Conservation (phyloP, 179 eudicot species). For the Silene vulgaris region DNA sequence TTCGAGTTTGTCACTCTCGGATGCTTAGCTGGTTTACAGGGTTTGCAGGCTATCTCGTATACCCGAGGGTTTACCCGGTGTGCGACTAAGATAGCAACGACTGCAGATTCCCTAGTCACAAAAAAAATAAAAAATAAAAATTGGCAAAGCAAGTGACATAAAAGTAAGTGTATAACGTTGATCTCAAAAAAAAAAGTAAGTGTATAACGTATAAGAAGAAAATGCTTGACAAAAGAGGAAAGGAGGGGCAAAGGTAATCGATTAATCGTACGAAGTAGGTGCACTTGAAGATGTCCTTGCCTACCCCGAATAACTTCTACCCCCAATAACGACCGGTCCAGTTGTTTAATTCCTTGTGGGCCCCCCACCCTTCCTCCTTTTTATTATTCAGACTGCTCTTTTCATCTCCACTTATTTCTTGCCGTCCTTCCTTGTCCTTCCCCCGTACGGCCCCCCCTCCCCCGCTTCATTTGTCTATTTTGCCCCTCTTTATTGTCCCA, state of each 20-base stretch:
- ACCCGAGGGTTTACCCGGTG: too few relatives aligned
- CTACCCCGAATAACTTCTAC: constrained; percentile 58
- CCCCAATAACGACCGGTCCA: constrained; percentile 42
- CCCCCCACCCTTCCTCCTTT: constrained; percentile 9
- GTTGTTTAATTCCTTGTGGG: constrained; percentile 26
- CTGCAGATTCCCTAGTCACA: too few relatives aligned
- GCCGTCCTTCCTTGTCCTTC: constrained; percentile 51
- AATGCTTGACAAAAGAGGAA: neutral
- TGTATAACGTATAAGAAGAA: neutral
- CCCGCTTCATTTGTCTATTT: neutral
- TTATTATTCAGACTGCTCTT: constrained; percentile 5
- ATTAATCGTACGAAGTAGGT: constrained; percentile 29
- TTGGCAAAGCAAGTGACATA: neutral
- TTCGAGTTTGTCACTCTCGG: too few relatives aligned
- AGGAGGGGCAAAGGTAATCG: neutral
- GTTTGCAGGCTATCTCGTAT: too few relatives aligned
- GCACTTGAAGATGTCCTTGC: constrained; percentile 31
- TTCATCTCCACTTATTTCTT: constrained; percentile 2
- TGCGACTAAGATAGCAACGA: too few relatives aligned
- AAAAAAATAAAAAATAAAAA: too few relatives aligned
- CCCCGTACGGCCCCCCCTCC: constrained; percentile 38
- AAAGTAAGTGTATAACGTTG: neutral
- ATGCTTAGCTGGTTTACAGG: too few relatives aligned
- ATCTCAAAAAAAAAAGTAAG: too few relatives aligned
- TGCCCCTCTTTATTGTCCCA: neutral